Evolutionary conservation across 805 yeast genomes (phyloP).

Genomic region (Wickerhamomyces xylosicus): DNA sequence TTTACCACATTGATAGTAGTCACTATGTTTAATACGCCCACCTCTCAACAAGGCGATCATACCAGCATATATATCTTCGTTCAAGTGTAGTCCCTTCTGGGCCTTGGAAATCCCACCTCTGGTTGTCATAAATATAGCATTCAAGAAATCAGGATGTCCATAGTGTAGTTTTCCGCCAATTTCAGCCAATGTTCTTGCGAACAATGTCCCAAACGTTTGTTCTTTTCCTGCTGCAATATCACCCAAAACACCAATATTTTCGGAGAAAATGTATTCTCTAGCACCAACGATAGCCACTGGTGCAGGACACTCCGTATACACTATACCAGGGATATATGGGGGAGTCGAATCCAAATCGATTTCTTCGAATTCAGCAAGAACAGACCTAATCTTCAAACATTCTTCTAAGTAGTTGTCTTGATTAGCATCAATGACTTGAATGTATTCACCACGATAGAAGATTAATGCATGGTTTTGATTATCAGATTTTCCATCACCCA

Average conservation of each 20-base stretch:
- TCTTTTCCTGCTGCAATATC: constrained; percentile 97
- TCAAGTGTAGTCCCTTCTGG: constrained; percentile 84
- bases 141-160: constrained; percentile 94
- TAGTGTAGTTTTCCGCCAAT: constrained; percentile 93
- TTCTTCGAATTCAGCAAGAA: constrained; percentile 88
- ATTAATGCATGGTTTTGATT: constrained; percentile 85
- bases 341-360: constrained; percentile 37
- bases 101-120: constrained; percentile 95
- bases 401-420: constrained; percentile 95
- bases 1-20: constrained; percentile 93
- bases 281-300: constrained; percentile 95
- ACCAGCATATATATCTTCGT: constrained; percentile 95
- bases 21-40: constrained; percentile 91
- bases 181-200: constrained; percentile 87
- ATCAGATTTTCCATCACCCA: constrained; percentile 95
- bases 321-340: constrained; percentile 53
- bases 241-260: constrained; percentile 84
- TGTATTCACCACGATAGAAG: constrained; percentile 87
- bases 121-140: constrained; percentile 86
- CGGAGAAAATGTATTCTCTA: constrained; percentile 89
- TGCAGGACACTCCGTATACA: constrained; percentile 23
- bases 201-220: constrained; percentile 92
- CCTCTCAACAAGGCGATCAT: constrained; percentile 85
- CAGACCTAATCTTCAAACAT: constrained; percentile 81
- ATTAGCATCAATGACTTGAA: constrained; percentile 92